These are phyloP conservation scores for Lactarius sp. DNA, from an alignment of 768 basidiomycete genomes.

Conservation along the genomic window DNA sequence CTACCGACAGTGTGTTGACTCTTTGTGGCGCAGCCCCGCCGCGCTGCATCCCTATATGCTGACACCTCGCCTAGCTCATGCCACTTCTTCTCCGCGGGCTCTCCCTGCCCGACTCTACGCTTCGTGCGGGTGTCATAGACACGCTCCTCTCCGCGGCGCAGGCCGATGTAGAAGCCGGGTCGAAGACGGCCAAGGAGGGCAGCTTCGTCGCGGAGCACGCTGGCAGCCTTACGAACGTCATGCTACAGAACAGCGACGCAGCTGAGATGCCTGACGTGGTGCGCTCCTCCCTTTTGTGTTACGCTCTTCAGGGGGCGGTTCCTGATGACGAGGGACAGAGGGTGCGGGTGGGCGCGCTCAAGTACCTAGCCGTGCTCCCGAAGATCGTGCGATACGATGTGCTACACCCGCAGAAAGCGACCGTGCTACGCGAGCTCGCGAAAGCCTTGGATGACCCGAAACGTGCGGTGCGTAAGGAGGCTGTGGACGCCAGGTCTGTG, in stretches of 20 bases:
- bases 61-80: constrained; percentile 56
- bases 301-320: not conserved
- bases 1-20: constrained; percentile 49
- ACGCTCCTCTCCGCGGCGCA: constrained; percentile 69
- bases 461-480: constrained; percentile 75
- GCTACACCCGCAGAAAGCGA: constrained; percentile 73
- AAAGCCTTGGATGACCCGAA: constrained; percentile 87
- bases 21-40: not conserved
- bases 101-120: constrained; percentile 64
- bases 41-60: not conserved
- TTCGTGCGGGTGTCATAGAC: constrained; percentile 77
- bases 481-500: constrained; percentile 68
- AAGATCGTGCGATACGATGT: constrained; percentile 73
- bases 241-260: constrained; percentile 61
- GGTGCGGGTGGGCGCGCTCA: constrained; percentile 71
- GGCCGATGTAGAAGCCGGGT: constrained; percentile 43
- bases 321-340: constrained; percentile 41
- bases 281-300: constrained; percentile 25
- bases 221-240: constrained; percentile 57
- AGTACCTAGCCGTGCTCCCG: constrained; percentile 70
- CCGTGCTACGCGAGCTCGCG: constrained; percentile 69
- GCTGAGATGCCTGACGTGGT: constrained; percentile 54
- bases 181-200: constrained; percentile 29
- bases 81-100: constrained; percentile 85
- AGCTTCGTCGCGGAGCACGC: constrained; percentile 61